Base-by-base conservation (phyloP, 192 early-diverging fungal genomes). In the Polychytrium aggregatum region DNA sequence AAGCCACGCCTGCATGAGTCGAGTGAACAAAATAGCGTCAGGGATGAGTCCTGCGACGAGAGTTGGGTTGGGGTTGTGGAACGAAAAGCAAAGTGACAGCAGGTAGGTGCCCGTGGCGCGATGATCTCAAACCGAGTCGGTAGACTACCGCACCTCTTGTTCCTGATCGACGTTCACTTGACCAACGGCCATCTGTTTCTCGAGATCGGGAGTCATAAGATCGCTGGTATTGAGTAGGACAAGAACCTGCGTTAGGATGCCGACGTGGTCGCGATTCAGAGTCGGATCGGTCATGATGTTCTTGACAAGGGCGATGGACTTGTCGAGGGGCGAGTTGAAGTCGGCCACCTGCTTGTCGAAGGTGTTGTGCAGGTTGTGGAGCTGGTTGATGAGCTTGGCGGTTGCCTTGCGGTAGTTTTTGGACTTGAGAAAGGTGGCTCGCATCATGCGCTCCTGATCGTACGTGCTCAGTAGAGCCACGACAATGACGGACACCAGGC, bases 251-350 rank as follows among this genome's bases (percentile, higher is more conserved):
- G 42, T 57, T n/a, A 74, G 42, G 22, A 56, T 41, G 37, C 56
- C 20, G 47, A 71, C 44, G 41, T 65, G 56, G 3, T 50, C 24
- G 25, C 63, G 39, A 43, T 39, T 59, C 35, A 67, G 26, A 0
- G 35, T 27, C n/a, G 72, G 72, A 50, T 75, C 65, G n/a, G 72
- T 65, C 60, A 75, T 57, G 50, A 75, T 46, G 27, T 46, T 55
- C 46, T 56, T 50, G 17, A 75, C 35, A 13, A 66, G 37, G 52
- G 68, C 48, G 20, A 75, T 49, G 21, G 47, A 47, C 44, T 67
- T 64, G 48, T 75, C 72, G n/a, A 75, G 52, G 1, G 72, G 72
- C 20, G 72, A 71, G 42, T 75, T 65, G 17, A 75, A 43, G 40
- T 62, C 60, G 24, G 52, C 59, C 1, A 41, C 65, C 46, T 71